Evolutionary conservation across 768 basidiomycete species (phyloP).

Genomic region (Kwoniella shandongensis): DNA sequence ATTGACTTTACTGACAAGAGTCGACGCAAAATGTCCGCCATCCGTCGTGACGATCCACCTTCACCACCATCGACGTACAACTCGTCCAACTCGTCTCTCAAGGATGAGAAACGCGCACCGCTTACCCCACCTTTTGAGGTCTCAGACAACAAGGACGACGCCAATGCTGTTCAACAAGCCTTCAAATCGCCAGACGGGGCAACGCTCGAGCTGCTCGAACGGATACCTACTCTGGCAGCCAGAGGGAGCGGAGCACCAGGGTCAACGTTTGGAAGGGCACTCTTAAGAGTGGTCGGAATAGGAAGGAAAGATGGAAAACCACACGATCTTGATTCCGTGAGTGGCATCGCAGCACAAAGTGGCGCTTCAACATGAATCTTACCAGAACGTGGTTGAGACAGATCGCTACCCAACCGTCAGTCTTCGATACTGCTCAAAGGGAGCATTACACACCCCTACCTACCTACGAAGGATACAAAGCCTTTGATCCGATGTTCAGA

Average conservation of each 20-base stretch:
- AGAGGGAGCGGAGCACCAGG: neutral
- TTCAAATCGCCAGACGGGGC: slow-evolving; percentile 8
- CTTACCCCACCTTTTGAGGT: slow-evolving; percentile 7
- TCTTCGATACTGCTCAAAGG: slow-evolving; percentile 41
- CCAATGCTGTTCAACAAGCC: slow-evolving; percentile 6
- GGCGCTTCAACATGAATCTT: too few relatives aligned
- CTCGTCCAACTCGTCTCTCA: slow-evolving; percentile 1
- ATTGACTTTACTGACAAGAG: too few relatives aligned
- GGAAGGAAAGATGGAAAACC: slow-evolving; percentile 7
- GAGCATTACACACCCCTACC: slow-evolving; percentile 22
- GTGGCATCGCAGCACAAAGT: too few relatives aligned
- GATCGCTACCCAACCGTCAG: slow-evolving; percentile 43
- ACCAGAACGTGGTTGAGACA: too few relatives aligned
- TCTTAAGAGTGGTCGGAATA: slow-evolving; percentile 9
- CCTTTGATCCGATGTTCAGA: slow-evolving; percentile 66
- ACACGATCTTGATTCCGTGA: neutral
- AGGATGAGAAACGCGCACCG: slow-evolving; percentile 5
- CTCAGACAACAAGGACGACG: slow-evolving; percentile 6
- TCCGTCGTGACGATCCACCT: slow-evolving; percentile 1
- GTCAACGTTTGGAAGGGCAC: slow-evolving; percentile 14
- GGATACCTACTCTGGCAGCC: slow-evolving; percentile 10
- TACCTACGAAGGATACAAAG: slow-evolving; percentile 52
- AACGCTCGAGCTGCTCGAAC: slow-evolving; percentile 2
- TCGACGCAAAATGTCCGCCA: slow-evolving; percentile 1
- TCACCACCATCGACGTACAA: slow-evolving; percentile 4